phyloP scores from a whole-genome alignment of 78 protist genomes.

The Protostelium mycophagum region DNA sequence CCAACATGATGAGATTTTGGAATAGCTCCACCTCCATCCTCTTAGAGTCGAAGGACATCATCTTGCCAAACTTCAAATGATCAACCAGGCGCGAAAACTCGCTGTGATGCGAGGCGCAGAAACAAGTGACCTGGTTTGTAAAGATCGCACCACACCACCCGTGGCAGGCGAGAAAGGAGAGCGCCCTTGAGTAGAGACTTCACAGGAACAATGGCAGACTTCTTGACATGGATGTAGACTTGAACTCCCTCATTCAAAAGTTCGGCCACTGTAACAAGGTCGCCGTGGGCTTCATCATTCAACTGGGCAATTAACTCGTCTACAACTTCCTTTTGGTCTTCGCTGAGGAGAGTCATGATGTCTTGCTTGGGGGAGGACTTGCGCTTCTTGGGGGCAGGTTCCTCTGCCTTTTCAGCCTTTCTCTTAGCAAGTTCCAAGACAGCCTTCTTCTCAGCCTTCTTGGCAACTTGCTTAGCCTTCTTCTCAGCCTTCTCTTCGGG shows the following conservation, averaged over 20 bases:
- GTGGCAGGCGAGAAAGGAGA: no score
- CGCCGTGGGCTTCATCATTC: neutral
- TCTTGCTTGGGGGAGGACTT: neutral
- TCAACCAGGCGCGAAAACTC: no score
- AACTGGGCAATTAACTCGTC: neutral
- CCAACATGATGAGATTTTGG: no score
- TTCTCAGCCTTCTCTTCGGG: neutral
- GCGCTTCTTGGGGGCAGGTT: no score
- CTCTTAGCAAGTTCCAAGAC: neutral
- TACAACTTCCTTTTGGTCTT: neutral
- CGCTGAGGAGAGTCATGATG: neutral
- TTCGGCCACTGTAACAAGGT: no score
- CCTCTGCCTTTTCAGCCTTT: no score
- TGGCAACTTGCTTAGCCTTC: neutral
- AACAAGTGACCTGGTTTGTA: no score
- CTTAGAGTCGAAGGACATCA: no score
- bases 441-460: neutral
- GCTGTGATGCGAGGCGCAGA: no score
- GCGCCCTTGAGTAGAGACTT: neutral
- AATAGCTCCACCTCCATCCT: no score
- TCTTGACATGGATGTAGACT: neutral
- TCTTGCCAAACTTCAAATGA: no score
- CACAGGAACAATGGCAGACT: neutral
- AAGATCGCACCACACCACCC: no score
- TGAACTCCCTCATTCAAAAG: neutral